Evolutionary conservation across 148 eudicot genomes (phyloP), one percentile per base, ranked within the genome.

Genomic region (Persicaria tinctoria): DNA sequence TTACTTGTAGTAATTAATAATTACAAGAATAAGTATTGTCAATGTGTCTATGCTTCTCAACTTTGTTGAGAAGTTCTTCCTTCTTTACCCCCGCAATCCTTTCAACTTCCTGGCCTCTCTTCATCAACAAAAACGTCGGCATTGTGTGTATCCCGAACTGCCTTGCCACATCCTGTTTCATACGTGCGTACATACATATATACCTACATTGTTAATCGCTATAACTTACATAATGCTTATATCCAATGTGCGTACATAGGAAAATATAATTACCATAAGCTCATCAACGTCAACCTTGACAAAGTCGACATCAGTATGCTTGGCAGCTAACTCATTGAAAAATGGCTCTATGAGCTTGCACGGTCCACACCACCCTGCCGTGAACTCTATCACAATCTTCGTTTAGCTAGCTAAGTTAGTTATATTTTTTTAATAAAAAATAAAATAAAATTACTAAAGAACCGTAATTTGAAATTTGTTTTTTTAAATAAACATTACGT

Each of bases 61-160:
- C 82, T 79, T 83, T 86, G 62, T 76, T 86, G 74, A 82, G 79
- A 10, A 89, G 81, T 45, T 83, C 88, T 7, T 84, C 87, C 74
- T 75, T 89, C 13, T 76, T 79, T 8, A 78, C 88, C 6, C 92
- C 92, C 1, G 82, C 84, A 46, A 80, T 51, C 72, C 78, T 85
- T 51, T 86, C 92, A 60, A 85, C 78, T 70, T 78, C 82, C 70
- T 74, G 82, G 14, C 92, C 92, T 70, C 72, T 80, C 85, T 83
- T 86, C 27, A 88, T 73, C 18, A 88, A 55, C 60, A 86, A 14
- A 32, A 77, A 79, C 8, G 92, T 86, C 64, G 92, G 92, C 86
- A 88, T 81, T 46, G 79, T 80, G 41, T 88, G 80, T 75, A 88
- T 84, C 23, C 78, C 84, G 57, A 73, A 88, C 63, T 83, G 77